These are phyloP conservation scores for Diaporthe aspalathi DNA, from an alignment of 2,329 filamentous ascomycete genomes.

Conservation along the genomic window DNA sequence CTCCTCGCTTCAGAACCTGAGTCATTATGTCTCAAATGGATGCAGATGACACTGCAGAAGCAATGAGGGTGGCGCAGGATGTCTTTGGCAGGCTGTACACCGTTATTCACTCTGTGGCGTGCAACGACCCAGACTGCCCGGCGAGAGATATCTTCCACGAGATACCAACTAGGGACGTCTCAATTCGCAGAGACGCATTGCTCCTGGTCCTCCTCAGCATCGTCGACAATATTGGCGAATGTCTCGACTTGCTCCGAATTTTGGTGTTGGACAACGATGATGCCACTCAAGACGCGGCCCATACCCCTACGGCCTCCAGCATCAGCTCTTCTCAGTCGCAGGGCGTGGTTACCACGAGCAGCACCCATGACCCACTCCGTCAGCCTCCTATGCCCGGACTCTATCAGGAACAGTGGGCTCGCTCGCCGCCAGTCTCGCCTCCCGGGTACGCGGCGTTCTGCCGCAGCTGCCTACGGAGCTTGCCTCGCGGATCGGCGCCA, in stretches of 20 bases:
- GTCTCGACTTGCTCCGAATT: neutral
- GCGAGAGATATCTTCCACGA: neutral
- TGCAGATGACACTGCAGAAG: neutral
- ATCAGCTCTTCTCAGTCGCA: neutral
- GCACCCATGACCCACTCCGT: fast-evolving
- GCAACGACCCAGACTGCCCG: neutral
- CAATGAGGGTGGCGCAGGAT: neutral
- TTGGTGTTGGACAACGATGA: neutral
- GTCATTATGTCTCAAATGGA: neutral
- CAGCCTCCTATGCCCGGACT: neutral
- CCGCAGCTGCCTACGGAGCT: no score
- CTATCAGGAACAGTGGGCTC: neutral
- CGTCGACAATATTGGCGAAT: neutral
- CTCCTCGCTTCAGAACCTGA: neutral
- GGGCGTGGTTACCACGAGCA: neutral
- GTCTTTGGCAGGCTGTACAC: neutral
- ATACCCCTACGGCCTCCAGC: neutral
- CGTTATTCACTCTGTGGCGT: neutral
- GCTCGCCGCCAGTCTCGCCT: neutral
- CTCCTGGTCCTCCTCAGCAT: neutral
- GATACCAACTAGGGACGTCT: no score
- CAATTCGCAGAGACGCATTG: neutral
- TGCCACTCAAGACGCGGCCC: neutral
- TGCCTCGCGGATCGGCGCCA: no score
- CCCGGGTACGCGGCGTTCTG: neutral